Percentiles rank a stretch among this genome's conserved stretches.
phyloP scores from a whole-genome alignment of 345 rosid genomes.

The Cochlearia excelsa region DNA sequence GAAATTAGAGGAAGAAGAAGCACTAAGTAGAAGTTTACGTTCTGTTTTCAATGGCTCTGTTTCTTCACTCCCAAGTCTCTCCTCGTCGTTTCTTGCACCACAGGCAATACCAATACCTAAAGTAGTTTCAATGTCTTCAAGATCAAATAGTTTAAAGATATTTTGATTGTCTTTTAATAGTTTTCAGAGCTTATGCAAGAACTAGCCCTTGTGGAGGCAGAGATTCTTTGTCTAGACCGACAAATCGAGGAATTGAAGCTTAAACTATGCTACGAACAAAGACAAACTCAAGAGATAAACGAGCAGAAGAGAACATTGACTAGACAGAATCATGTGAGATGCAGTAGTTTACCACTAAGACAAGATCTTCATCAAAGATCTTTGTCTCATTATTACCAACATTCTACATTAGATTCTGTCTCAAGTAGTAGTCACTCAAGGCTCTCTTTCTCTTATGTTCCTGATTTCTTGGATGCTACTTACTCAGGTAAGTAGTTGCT shows the following conservation, averaged over 20 bases:
- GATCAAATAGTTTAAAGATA: neutral
- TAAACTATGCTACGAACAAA: constrained; percentile 55
- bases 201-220: constrained; percentile 67
- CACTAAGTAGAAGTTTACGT: constrained; percentile 48
- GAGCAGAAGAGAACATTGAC: constrained; percentile 34
- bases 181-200: constrained; percentile 60
- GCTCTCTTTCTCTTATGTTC: constrained; percentile 53
- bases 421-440: constrained; percentile 43
- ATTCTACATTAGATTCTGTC: constrained; percentile 37
- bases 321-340: constrained; percentile 35
- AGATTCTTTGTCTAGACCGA: constrained; percentile 69
- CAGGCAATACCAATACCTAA: constrained; percentile 38
- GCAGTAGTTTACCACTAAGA: constrained; percentile 27
- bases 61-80: constrained; percentile 46
- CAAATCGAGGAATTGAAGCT: constrained; percentile 63
- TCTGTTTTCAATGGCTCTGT: constrained; percentile 54
- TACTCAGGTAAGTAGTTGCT: constrained; percentile 38
- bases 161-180: constrained; percentile 34
- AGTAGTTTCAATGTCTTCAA: neutral
- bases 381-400: constrained; percentile 51
- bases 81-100: constrained; percentile 68
- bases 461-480: constrained; percentile 44
- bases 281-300: constrained; percentile 39
- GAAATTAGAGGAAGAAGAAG: constrained; percentile 57
- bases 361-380: constrained; percentile 41